A percentile compares a stretch with the other conserved stretches of the same genome.
These are phyloP conservation scores for Kalmusia sp. DNA, from an alignment of 2,329 filamentous ascomycete genomes.

Conservation along the genomic window DNA sequence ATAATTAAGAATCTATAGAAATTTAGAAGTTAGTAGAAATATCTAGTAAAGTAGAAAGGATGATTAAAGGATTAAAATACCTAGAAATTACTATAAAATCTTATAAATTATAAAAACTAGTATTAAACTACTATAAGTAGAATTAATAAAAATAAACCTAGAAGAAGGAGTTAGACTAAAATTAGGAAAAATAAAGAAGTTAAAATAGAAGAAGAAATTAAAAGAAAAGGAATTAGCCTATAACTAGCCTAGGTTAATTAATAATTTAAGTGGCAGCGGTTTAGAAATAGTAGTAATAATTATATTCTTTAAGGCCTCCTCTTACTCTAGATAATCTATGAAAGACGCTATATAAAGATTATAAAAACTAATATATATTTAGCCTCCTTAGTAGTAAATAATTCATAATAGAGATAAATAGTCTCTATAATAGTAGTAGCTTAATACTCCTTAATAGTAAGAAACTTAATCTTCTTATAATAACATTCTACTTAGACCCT, in stretches of 20 bases:
- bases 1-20: slow-evolving; percentile 1
- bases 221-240: neutral
- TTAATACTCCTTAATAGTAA: no score
- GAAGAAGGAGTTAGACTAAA: neutral
- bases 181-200: neutral
- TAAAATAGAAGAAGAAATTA: neutral
- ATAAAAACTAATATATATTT: no score
- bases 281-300: neutral
- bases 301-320: no score
- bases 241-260: neutral
- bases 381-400: no score
- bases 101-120: neutral
- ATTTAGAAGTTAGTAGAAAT: slow-evolving; percentile 8
- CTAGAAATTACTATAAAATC: slow-evolving; percentile 1
- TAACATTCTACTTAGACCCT: no score
- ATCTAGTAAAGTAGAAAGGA: slow-evolving; percentile 10
- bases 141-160: neutral
- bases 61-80: slow-evolving; percentile 3
- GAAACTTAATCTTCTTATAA: no score
- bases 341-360: no score
- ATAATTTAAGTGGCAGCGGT: no score
- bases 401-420: no score
- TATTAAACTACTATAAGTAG: neutral
- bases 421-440: no score
- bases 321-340: no score